A percentile compares a stretch with the other conserved stretches of the same genome.
phyloP scores from a whole-genome alignment of 306 rosid genomes.

The Cicer judaicum region DNA sequence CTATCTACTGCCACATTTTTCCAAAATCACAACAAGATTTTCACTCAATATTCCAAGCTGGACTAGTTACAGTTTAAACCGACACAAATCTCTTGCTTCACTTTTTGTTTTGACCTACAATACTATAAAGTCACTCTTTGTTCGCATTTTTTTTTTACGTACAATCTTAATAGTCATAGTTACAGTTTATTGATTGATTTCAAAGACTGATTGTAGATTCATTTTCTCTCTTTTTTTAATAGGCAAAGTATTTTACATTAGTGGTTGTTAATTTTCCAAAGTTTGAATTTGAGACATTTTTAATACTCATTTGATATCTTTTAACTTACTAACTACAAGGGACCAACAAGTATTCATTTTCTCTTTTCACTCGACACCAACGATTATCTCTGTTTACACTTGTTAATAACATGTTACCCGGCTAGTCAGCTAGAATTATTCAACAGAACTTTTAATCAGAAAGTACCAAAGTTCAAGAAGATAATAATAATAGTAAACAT shows the following conservation, averaged over 20 bases:
- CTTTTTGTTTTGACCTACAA: conserved; percentile 21
- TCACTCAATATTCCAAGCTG: conserved; percentile 19
- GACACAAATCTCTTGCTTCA: not conserved
- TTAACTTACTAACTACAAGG: too few relatives aligned
- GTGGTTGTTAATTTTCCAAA: too few relatives aligned
- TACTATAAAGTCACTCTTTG: too few relatives aligned
- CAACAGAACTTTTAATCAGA: not conserved
- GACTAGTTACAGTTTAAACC: conserved; percentile 1
- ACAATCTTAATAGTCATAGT: conserved; percentile 28
- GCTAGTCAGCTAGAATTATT: conserved; percentile 8
- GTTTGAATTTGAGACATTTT: too few relatives aligned
- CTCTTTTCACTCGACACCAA: not conserved
- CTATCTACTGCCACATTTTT: not conserved
- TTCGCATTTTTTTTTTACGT: conserved; percentile 11
- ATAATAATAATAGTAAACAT: not conserved
- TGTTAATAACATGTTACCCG: not conserved
- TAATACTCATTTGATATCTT: too few relatives aligned
- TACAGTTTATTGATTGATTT: conserved; percentile 19
- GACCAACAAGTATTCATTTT: not conserved
- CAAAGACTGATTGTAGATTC: not conserved
- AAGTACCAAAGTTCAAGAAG: not conserved
- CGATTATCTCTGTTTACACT: not conserved
- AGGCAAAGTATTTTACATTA: too few relatives aligned
- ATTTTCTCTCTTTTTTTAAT: not conserved
- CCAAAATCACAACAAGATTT: conserved; percentile 25